These are phyloP conservation scores for Yarrowia deformans DNA, from an alignment of 805 yeast genomes.

Conservation along the genomic window DNA sequence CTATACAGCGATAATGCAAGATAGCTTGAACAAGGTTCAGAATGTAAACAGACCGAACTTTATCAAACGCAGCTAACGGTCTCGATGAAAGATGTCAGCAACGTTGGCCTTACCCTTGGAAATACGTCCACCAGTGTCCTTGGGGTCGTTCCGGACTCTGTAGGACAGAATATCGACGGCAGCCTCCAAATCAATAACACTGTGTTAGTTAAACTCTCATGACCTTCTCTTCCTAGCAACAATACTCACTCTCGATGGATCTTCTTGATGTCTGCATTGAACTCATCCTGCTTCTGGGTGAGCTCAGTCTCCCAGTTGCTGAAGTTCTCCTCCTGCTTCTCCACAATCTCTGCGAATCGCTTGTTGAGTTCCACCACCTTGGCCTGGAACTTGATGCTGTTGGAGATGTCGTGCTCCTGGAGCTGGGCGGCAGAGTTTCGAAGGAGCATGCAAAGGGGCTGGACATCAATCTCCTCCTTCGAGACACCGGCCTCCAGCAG, in stretches of 20 bases:
- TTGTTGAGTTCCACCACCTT: slow-evolving; percentile 84
- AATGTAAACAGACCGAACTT: slow-evolving; percentile 20
- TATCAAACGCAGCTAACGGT: slow-evolving; percentile 13
- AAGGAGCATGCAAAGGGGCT: slow-evolving; percentile 35
- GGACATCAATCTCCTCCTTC: slow-evolving; percentile 65
- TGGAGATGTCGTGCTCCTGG: slow-evolving; percentile 50
- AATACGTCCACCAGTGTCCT: slow-evolving; percentile 23
- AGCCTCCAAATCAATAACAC: slow-evolving; percentile 35
- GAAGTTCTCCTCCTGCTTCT: slow-evolving; percentile 89
- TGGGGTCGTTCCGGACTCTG: slow-evolving; percentile 30
- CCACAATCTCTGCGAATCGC: slow-evolving; percentile 84
- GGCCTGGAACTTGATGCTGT: slow-evolving; percentile 78
- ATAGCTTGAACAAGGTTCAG: slow-evolving; percentile 23
- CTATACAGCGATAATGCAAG: slow-evolving; percentile 37
- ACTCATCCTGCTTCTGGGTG: slow-evolving; percentile 41
- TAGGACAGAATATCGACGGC: slow-evolving; percentile 31
- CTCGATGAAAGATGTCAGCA: slow-evolving; percentile 35
- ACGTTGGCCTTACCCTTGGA: slow-evolving; percentile 32
- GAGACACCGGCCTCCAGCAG: slow-evolving; percentile 78
- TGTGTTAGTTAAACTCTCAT: slow-evolving; percentile 5
- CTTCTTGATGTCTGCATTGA: slow-evolving; percentile 41
- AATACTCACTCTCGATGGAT: slow-evolving; percentile 35
- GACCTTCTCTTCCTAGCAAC: too few relatives aligned
- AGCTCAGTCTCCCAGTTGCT: slow-evolving; percentile 92
- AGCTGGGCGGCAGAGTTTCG: slow-evolving; percentile 47